Base-by-base conservation (phyloP, 192 early-diverging fungal species). In the Coemansia sp. region DNA sequence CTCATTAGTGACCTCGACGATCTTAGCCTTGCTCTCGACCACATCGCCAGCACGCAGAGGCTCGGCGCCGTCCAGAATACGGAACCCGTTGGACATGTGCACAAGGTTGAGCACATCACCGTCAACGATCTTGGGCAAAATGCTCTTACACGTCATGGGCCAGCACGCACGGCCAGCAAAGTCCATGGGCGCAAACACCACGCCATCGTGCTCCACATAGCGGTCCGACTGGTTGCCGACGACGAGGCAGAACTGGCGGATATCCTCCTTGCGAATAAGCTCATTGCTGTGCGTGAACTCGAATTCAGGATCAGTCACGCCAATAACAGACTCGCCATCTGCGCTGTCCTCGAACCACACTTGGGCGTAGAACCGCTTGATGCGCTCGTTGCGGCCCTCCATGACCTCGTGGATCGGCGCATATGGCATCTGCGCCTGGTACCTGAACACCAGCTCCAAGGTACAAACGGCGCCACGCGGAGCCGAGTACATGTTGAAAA, bases 21-120 rank as follows among this genome's bases (percentile, higher is more conserved):
- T 88, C 62, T 89, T 85, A 26, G 94, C 92, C 73, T 86, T 86
- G 66, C 94, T 94, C 68, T 90, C 87, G 43, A 98, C 92, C 49
- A 88, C 77, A 75, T 98, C 96, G 58, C 95, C 93, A 57, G 87
- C 88, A 66, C 86, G 80, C 47, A 98, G 85, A 21, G 89, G 86
- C 70, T 90, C 89, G 30, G 82, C 86, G 35, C 88, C 86, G 47
- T 91, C 89, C 35, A 96, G 76, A 74, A 94, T 88, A 62, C 91
- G 88, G 92, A 95, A 98, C 35, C 93, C 92, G 85, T 98, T 98
- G 68, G 91, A 92, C 64, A 98, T 87, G 80, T 98, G 96, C 44
- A 98, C 96, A 6, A 98, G 85, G 61, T 89, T 87, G 72, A 98
- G 86, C 50, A 98, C 87, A 70, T 98, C 96, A 52, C 94, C 96